These are phyloP conservation scores for Pelargonium citronellum DNA, from an alignment of 441 rosid genomes.

Conservation along the genomic window DNA sequence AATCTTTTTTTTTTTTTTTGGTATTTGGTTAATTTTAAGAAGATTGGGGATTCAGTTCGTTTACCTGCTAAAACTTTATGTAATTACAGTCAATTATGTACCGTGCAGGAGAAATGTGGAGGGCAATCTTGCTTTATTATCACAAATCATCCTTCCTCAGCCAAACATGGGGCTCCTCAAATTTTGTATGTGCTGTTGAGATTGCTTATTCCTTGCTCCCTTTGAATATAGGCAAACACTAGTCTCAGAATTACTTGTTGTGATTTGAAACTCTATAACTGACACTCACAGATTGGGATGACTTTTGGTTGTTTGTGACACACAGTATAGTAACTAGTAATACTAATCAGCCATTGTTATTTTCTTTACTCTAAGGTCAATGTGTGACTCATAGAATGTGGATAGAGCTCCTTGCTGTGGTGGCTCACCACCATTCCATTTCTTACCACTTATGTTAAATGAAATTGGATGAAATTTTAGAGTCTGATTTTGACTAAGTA, in stretches of 20 bases:
- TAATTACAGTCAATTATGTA: background rate
- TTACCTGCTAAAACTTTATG: background rate
- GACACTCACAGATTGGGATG: no score
- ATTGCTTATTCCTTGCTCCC: background rate
- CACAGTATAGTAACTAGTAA: no score
- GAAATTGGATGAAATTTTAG: no score
- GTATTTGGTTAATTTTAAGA: background rate
- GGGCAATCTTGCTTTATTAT: conserved; percentile 52
- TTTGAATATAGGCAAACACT: background rate
- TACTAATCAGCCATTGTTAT: no score
- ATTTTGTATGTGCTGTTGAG: conserved; percentile 35
- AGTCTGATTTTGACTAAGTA: no score
- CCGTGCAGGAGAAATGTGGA: conserved; percentile 47
- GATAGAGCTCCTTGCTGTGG: no score
- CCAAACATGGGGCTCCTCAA: conserved; percentile 36
- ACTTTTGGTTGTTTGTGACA: no score
- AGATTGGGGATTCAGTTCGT: background rate
- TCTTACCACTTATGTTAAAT: no score
- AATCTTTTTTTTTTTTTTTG: no score
- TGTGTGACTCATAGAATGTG: no score
- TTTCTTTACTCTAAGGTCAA: no score
- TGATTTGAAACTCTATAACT: background rate
- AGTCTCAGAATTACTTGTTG: background rate
- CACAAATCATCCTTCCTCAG: conserved; percentile 35
- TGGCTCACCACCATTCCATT: no score